Conservation (phyloP, 768 basidiomycete species). For the Russula virescens region DNA sequence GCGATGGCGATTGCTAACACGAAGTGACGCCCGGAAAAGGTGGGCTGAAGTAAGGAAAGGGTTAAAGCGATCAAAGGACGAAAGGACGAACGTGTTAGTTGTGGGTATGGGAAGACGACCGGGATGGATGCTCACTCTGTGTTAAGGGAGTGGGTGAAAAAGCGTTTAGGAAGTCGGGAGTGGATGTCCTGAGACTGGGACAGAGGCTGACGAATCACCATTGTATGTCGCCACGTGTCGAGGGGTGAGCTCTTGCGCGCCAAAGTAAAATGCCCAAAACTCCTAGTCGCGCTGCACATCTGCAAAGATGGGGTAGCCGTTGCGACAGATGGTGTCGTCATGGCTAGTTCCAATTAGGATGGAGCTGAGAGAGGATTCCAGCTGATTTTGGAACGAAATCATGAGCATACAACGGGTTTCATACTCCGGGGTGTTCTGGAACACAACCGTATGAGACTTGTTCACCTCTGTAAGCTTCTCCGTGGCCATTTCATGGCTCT, state of each 20-base stretch:
- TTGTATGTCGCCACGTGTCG: constrained; percentile 58
- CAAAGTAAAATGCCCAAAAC: constrained; percentile 92
- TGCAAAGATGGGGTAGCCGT: constrained; percentile 81
- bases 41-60: constrained; percentile 73
- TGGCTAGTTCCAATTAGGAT: constrained; percentile 77
- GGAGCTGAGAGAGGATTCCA: constrained; percentile 89
- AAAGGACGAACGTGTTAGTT: constrained; percentile 66
- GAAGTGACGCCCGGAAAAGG: constrained; percentile 72
- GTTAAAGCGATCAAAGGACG: constrained; percentile 81
- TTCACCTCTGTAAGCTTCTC: constrained; percentile 84
- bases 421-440: constrained; percentile 88
- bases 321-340: constrained; percentile 67
- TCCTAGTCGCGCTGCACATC: constrained; percentile 90
- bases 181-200: constrained; percentile 32
- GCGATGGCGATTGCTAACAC: constrained; percentile 59
- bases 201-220: constrained; percentile 35
- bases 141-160: constrained; percentile 66
- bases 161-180: constrained; percentile 69
- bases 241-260: constrained; percentile 59
- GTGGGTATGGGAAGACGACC: constrained; percentile 84
- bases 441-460: constrained; percentile 84
- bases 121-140: constrained; percentile 70
- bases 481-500: constrained; percentile 84
- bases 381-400: constrained; percentile 91
- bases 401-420: constrained; percentile 80